phyloP scores from a whole-genome alignment of 306 rosid genomes.

The Sophora flavescens region DNA sequence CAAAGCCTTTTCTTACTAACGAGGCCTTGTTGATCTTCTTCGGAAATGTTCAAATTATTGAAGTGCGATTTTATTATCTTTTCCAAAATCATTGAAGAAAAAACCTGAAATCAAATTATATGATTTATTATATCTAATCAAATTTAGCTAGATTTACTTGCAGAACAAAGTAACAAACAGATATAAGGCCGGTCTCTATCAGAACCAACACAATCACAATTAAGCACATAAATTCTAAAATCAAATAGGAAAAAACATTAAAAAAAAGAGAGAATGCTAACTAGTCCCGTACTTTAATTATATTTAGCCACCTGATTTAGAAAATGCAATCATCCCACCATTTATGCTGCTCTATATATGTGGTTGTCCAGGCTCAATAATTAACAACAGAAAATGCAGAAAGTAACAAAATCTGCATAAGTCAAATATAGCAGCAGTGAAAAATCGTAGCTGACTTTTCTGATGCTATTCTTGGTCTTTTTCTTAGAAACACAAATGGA shows the following conservation, averaged over 20 bases:
- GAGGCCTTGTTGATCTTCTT: no score
- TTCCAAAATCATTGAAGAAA: neutral
- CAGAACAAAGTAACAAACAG: no score
- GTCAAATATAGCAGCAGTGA: conserved; percentile 51
- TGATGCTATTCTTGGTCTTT: neutral
- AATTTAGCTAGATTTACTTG: neutral
- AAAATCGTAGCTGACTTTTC: conserved; percentile 31
- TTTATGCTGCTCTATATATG: neutral
- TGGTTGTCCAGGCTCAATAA: conserved; percentile 7
- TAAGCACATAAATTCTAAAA: neutral
- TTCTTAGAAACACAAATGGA: conserved; percentile 5
- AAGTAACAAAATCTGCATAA: neutral
- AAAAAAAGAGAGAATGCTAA: no score
- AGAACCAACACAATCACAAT: neutral
- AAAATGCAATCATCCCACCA: conserved; percentile 11
- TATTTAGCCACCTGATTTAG: conserved; percentile 8
- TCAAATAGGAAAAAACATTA: neutral
- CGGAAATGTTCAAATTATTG: no score
- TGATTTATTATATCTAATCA: neutral
- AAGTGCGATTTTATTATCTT: no score
- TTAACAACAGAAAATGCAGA: neutral
- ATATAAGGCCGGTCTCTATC: neutral
- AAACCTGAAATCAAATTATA: neutral
- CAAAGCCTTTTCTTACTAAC: no score
- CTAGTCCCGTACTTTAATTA: neutral